Evolutionary conservation across 495 filamentous ascomycete genomes (phyloP), one percentile per base, ranked within the genome.

Genomic region (Friedmanniomyces simplex): DNA sequence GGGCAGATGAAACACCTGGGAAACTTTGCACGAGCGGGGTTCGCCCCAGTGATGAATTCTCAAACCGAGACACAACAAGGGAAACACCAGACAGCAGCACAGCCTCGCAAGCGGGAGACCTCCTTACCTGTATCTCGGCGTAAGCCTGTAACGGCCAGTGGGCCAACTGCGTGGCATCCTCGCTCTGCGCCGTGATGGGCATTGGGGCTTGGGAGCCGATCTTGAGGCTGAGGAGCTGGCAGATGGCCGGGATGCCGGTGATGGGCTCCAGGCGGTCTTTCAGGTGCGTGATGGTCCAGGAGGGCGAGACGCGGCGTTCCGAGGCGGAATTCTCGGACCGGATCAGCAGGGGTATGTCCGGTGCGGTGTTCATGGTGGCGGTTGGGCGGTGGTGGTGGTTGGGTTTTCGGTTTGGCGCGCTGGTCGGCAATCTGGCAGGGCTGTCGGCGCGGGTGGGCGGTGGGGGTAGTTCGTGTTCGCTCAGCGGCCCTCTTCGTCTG

Each of bases 231-330:
- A 98, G 77, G 51, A 77, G 79, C 71, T 97, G 94, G 57, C 79
- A 81, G 11, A 79, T 77, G 12, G 89, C 87, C 1, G 93, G 89
- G 18, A 98, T 81, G 52, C 93, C 93, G 1, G 93, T 98, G 73
- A 98, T 82, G 58, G 91, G 86, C 68, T 96, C 91, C 43, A 98
- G 81, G 72, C 95, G 95, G 22, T 76, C 71, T 72, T 95, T 97
- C 54, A 96, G 77, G 65, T 89, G 85, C 30, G 79, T 70, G 64
- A 98, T 86, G 57, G 84, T 86, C 93, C 94, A 98, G 64, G 91
- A 87, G 2, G 91, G 91, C 10, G 87, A 89, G 69, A 97, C 80
- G 62, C 93, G 86, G 50, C 91, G 85, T 67, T 98, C 93, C 34
- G 88, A 87, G 28, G 76, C 76, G 20, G 82, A 73, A 66, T 85